Conservation (phyloP, 1,284 basidiomycete genomes). For the Coniophora puteana region DNA sequence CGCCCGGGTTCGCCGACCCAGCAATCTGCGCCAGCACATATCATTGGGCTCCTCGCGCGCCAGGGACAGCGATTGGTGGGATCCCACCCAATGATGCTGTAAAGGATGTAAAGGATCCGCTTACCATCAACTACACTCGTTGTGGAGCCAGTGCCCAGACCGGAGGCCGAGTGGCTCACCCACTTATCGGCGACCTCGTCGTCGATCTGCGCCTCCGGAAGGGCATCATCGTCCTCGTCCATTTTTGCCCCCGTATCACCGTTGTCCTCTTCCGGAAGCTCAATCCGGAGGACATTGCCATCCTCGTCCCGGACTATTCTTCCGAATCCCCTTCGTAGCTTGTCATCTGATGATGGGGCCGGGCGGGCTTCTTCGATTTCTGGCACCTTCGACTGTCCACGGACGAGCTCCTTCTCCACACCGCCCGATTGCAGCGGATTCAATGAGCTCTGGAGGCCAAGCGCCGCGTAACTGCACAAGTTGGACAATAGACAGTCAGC, state of each 20-base stretch:
- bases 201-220: conserved; percentile 32
- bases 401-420: conserved; percentile 34
- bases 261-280: conserved; percentile 59
- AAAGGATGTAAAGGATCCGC: conserved; percentile 12
- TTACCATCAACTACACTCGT: conserved; percentile 34
- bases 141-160: conserved; percentile 2
- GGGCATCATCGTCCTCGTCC: no score
- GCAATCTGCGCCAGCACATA: no score
- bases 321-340: conserved; percentile 77
- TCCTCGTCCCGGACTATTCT: conserved; percentile 81
- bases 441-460: conserved; percentile 69
- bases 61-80: neutral
- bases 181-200: conserved; percentile 32
- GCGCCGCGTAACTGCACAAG: conserved; percentile 66
- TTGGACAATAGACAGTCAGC: no score
- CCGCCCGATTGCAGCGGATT: conserved; percentile 64
- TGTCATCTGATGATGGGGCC: conserved; percentile 12
- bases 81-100: neutral
- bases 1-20: neutral
- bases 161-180: conserved; percentile 20
- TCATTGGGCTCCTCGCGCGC: neutral
- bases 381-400: conserved; percentile 7
- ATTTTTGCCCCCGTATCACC: conserved; percentile 18
- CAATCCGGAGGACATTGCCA: conserved; percentile 78
- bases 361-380: conserved; percentile 6